Percentiles rank a stretch among this genome's conserved stretches.
Evolutionary conservation across 2,329 filamentous ascomycete species (phyloP).

Genomic region (Aspergillus luchuensis): DNA sequence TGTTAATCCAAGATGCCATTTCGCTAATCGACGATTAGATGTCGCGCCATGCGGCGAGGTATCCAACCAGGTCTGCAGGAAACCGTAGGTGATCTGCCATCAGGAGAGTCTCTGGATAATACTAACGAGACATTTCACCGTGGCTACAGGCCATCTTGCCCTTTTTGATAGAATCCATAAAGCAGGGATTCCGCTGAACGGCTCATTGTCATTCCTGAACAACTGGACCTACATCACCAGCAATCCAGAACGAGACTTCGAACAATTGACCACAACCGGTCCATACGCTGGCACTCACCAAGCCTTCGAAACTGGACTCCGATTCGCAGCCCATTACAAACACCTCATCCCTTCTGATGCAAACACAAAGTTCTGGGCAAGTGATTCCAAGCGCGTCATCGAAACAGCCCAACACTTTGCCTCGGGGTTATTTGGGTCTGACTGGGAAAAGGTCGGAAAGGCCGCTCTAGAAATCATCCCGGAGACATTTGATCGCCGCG

Average conservation of each 20-base stretch:
- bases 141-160: slow-evolving; percentile 46
- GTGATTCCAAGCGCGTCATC: slow-evolving; percentile 56
- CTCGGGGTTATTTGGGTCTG: slow-evolving; percentile 56
- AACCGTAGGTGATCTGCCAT: slow-evolving; percentile 45
- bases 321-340: slow-evolving; percentile 56
- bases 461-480: slow-evolving; percentile 56
- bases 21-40: slow-evolving; percentile 42
- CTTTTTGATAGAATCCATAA: slow-evolving; percentile 52
- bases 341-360: slow-evolving; percentile 45
- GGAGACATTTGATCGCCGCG: slow-evolving; percentile 53
- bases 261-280: slow-evolving; percentile 58
- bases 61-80: slow-evolving; percentile 56
- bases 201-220: slow-evolving; percentile 57
- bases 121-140: not conserved
- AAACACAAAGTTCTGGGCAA: slow-evolving; percentile 56
- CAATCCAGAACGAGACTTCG: slow-evolving; percentile 48
- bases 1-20: not conserved
- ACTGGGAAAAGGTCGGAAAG: slow-evolving; percentile 42
- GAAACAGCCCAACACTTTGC: slow-evolving; percentile 60
- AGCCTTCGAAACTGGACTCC: slow-evolving; percentile 57
- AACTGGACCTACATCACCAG: slow-evolving; percentile 58
- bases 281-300: slow-evolving; percentile 59
- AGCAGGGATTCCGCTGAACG: slow-evolving; percentile 46
- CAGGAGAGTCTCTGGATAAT: not conserved
- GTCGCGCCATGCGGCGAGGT: slow-evolving; percentile 60